Evolutionary conservation across 306 rosid species (phyloP), one percentile per base, ranked within the genome.

Genomic region (Crotalaria pallida): DNA sequence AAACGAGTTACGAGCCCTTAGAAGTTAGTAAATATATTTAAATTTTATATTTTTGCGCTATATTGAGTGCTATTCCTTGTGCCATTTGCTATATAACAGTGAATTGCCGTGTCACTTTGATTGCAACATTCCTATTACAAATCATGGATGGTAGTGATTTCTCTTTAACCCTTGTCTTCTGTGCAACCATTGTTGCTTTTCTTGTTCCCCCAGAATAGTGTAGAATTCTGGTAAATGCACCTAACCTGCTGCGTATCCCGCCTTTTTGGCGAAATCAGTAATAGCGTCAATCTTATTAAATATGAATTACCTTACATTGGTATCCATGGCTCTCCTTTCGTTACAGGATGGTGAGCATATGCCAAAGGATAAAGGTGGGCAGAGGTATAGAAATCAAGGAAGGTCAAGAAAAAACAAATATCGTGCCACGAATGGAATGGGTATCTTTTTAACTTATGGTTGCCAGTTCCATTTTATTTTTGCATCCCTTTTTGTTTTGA

Each of bases 361-460:
- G 34, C 70, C 82, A 17, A 92, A 83, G 79, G 96, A 90, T 79
- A 91, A 79, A 77, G 73, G 68, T 76, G 96, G 88, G 82, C 92
- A 83, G 38, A 86, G 83, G 76, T 77, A 84, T 75, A 81, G 85
- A 73, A 84, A 86, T 76, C 83, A 80, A 64, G 96, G 88, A 47
- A 86, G 87, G 60, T 13, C 86, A 40, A 88, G 93, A 49, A 83
- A 87, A 71, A 84, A 82, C n/a, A 91, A 87, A 71, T 83, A 95
- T 52, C 89, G 84, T 24, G 77, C 87, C 50, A 62, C 33, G 55
- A 89, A 88, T 69, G 99, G 97, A 68, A 83, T 80, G 70, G 98
- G 99, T 88, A 91, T 58, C 21, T 51, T 41, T 52, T 26, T 26
- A 2, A 17, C 9, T 13, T 49, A 18, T 33, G 40, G 23, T 74